Conservation (phyloP, 257 asterid species). For the Solanum pinnatisectum region DNA sequence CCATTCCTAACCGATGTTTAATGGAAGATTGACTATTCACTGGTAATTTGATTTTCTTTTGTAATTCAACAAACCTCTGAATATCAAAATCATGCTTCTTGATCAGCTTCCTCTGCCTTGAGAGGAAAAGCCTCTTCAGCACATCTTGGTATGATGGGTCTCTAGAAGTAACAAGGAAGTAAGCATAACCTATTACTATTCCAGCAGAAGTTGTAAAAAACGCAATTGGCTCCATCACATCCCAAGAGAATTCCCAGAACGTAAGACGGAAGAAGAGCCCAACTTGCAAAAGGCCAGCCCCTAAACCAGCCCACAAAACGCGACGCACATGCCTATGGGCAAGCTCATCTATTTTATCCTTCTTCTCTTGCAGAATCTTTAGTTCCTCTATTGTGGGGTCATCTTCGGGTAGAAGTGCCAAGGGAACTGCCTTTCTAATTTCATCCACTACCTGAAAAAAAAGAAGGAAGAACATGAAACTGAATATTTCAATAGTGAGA, state of each 20-base stretch:
- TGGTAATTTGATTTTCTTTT: conserved; percentile 46
- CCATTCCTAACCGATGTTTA: conserved; percentile 43
- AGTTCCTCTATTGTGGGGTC: conserved; percentile 59
- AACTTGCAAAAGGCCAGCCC: conserved; percentile 44
- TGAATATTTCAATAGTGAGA: background rate
- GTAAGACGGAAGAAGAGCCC: conserved; percentile 92
- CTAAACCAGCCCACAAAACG: conserved; percentile 70
- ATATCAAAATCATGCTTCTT: conserved; percentile 55
- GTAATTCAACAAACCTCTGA: conserved; percentile 64
- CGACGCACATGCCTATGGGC: conserved; percentile 89
- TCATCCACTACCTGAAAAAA: conserved; percentile 64
- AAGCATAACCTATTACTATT: conserved; percentile 71
- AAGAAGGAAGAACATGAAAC: background rate
- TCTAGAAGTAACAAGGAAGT: conserved; percentile 75
- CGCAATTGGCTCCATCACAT: conserved; percentile 91
- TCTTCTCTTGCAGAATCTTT: conserved; percentile 45
- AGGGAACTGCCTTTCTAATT: conserved; percentile 76
- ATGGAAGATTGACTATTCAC: conserved; percentile 31
- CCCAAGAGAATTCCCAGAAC: conserved; percentile 97
- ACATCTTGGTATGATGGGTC: conserved; percentile 81
- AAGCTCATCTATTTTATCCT: conserved; percentile 50
- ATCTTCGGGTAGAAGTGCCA: conserved; percentile 56
- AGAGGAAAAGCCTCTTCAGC: conserved; percentile 72
- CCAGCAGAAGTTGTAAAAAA: conserved; percentile 74
- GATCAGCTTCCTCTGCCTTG: conserved; percentile 81